These are phyloP conservation scores for Neurospora africana DNA, from an alignment of 495 filamentous ascomycete genomes.

Conservation along the genomic window DNA sequence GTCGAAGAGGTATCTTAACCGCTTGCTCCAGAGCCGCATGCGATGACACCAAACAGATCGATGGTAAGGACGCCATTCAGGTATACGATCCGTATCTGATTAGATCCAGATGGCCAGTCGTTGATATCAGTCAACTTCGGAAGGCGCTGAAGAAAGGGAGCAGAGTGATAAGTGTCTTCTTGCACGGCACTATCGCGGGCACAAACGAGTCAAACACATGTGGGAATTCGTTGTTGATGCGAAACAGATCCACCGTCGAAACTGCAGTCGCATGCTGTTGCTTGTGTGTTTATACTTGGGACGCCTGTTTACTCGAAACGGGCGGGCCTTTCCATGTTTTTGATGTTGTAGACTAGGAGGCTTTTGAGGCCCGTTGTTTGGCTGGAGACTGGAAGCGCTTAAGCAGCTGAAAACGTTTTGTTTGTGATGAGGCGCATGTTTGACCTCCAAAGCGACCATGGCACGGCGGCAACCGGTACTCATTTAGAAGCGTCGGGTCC, in stretches of 20 bases:
- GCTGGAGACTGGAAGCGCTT: conserved; percentile 2
- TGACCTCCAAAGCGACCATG: conserved; percentile 10
- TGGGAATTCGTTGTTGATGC: not conserved
- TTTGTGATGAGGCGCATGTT: conserved; percentile 1
- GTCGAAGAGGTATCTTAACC: too few relatives aligned
- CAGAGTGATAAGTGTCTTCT: not conserved
- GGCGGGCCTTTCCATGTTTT: not conserved
- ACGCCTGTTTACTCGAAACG: not conserved
- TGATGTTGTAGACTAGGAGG: not conserved
- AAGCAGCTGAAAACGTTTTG: conserved; percentile 1
- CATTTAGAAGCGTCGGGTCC: conserved; percentile 2
- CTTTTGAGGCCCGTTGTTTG: conserved; percentile 19
- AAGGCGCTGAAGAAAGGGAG: not conserved
- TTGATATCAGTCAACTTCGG: not conserved
- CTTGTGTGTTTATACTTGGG: not conserved
- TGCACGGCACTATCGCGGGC: not conserved
- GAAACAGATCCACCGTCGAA: conserved; percentile 8
- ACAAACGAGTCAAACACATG: not conserved
- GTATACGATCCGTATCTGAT: not conserved
- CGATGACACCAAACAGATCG: too few relatives aligned
- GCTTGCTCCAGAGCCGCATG: too few relatives aligned
- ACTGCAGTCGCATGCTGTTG: not conserved
- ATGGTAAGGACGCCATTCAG: too few relatives aligned
- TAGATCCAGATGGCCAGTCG: not conserved
- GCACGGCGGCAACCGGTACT: conserved; percentile 4